Base-by-base conservation (phyloP, 331 rosid genomes). In the Dryas integrifolia region DNA sequence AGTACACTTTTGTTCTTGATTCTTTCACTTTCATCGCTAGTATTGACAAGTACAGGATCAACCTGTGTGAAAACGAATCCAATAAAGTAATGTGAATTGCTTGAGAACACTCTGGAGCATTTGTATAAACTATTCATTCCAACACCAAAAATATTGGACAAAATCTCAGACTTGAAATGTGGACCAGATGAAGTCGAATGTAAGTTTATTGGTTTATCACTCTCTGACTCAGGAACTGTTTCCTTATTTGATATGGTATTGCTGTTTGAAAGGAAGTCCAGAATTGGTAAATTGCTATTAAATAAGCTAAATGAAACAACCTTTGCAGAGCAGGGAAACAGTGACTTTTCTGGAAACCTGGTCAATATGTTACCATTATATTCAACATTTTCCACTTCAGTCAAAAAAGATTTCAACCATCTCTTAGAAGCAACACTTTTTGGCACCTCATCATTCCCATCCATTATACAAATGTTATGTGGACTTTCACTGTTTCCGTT, bases 261-360 rank as follows among this genome's bases (percentile, higher is more conserved):
- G 38, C 70, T 74, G 46, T 79, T 45, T 62, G 77, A 68, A 79
- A 63, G 72, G 69, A 74, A 83, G 76, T 83, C 84, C 80, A 67
- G 49, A 60, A 78, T 71, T 66, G 84, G 90, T 8, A 69, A 76
- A 72, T 66, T 85, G 24, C 84, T 78, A 78, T 80, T 70, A 76
- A 91, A 88, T 73, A 94, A 80, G 61, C 80, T 85, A 84, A 91
- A 89, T 16, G 98, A 94, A 79, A 94, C 88, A 72, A 91, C 95
- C 79, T 85, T 76, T 7, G 97, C 83, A 35, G 82, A 78, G 87
- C 82, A 82, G 73, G 96, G 97, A 82, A 85, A 82, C 72, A 88
- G 87, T 58, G 82, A 73, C 82, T 79, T 91, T 71, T 86, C 84
- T 0, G 96, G 97, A 79, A 88, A 89, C 80, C 76, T 85, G 58